A percentile compares a stretch with the other conserved stretches of the same genome.
Conservation (phyloP, 2,329 filamentous ascomycete species). For the Nemania sp. region DNA sequence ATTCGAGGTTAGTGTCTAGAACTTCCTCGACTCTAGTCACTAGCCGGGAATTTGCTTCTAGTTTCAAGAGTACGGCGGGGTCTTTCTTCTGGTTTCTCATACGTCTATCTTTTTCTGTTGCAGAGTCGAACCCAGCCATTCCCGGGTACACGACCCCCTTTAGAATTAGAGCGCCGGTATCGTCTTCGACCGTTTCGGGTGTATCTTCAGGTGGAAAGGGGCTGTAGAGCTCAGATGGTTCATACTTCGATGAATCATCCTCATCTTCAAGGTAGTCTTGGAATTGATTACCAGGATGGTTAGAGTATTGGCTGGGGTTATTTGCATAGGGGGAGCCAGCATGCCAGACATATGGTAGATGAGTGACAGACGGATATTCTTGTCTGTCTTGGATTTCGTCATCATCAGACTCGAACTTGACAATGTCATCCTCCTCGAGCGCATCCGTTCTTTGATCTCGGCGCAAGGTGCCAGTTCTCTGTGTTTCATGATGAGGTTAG, state of each 20-base stretch:
- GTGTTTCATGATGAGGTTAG: not conserved
- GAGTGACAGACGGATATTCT: constrained; percentile 4
- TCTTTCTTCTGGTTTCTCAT: constrained; percentile 81
- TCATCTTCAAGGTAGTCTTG: constrained; percentile 29
- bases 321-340: constrained; percentile 11
- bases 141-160: constrained; percentile 78
- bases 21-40: constrained; percentile 69
- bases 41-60: constrained; percentile 66
- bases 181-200: constrained; percentile 37
- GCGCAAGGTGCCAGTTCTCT: constrained; percentile 5
- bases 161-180: constrained; percentile 44
- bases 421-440: constrained; percentile 15
- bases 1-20: constrained; percentile 57
- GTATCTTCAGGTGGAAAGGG: constrained; percentile 36
- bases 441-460: not conserved
- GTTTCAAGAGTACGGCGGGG: constrained; percentile 68
- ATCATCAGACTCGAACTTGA: constrained; percentile 33
- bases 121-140: constrained; percentile 82
- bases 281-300: constrained; percentile 10
- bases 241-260: constrained; percentile 34
- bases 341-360: constrained; percentile 17
- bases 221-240: constrained; percentile 40
- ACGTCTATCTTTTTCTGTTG: constrained; percentile 71
- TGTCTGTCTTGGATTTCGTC: constrained; percentile 20
- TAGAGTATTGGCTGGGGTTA: constrained; percentile 5